Base-by-base conservation (phyloP, 148 eudicot genomes). In the Vaccinium corymbosum region DNA sequence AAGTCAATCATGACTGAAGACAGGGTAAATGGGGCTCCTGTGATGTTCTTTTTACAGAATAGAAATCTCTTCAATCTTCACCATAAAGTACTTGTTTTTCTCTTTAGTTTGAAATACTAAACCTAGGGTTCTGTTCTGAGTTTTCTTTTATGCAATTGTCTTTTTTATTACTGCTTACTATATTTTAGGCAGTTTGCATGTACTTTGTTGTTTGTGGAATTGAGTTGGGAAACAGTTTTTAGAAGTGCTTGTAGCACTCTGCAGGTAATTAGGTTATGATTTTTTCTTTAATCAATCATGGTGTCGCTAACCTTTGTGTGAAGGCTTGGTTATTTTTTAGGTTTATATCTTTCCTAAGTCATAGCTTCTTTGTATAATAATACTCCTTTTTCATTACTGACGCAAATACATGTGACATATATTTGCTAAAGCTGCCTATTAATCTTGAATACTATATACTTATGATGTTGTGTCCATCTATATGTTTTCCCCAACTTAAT, bases 11-110 rank as follows among this genome's bases (percentile, higher is more conserved):
- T 35, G 38, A 35, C 38, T 35, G 38, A 35, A 35, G 38, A 35
- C 38, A 2, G 38, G 38, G 38, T 35, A 35, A 35, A 35, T 35
- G 38, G 75, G 46, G 46, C 14, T 14, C 46, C 13, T 29, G 17
- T 14, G 75, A 71, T 71, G 14, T 71, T 71, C 17, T 29, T 68
- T 71, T 71, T 32, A 70, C 42, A 27, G 11, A 70, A 13, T 70
- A 25, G 13, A 12, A n/a, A 27, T 27, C 17, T 70, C 19, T 29
- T 6, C 74, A 70, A 70, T 27, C 42, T 70, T 27, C 74, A 29
- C 70, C 70, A 62, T 62, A n/a, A 62, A 22, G 70, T 62, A 12
- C 70, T 62, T 62, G 27, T 62, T 62, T 62, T n/a, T 62, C 70
- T n/a, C 29, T n/a, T 62, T 22, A 8, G 13, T 62, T n/a, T 66